Base-by-base conservation (phyloP, 1,139 yeast species). In the Yamadazyma oceani region DNA sequence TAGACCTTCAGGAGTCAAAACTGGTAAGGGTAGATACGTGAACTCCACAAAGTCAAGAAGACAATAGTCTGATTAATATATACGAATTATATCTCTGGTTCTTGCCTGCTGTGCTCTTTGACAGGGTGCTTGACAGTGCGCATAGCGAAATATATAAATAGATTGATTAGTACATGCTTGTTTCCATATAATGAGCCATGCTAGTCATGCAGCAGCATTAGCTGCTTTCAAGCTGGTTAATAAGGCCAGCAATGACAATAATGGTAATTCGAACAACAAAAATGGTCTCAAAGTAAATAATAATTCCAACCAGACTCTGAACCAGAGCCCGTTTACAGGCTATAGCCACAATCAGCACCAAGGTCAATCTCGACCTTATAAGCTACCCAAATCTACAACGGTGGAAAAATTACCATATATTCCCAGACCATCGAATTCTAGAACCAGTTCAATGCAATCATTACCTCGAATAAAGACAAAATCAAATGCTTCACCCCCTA, bases 11-110 rank as follows among this genome's bases (percentile, higher is more conserved):
- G 83, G 86, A 19, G 94, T 89, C 19, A 79, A 75, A 42, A 87
- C 92, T 15, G 96, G 96, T 5, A 75, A 78, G 42, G 95, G 97
- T 5, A 75, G 95, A 52, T 76, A 75, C 55, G 94, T 83, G 31
- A 92, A 92, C 56, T 74, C 88, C 17, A 69, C 77, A n/a, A 29
- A 29, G 32, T 19, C 21, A 29, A 29, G 32, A 19, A 29, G 21
- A 16, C 21, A 19, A 19, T 19, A 19, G 21, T 6, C 21, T n/a
- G n/a, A n/a, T n/a, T n/a, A n/a, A n/a, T n/a, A n/a, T n/a, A n/a
- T n/a, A n/a, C n/a, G n/a, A n/a, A n/a, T n/a, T n/a, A n/a, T n/a
- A n/a, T n/a, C n/a, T n/a, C n/a, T n/a, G n/a, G n/a, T n/a, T n/a
- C n/a, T n/a, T n/a, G n/a, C n/a, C n/a, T n/a, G n/a, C n/a, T n/a